Evolutionary conservation across 1,284 basidiomycete species (phyloP), one percentile per base, ranked within the genome.

Genomic region (Malassezia vespertilionis): DNA sequence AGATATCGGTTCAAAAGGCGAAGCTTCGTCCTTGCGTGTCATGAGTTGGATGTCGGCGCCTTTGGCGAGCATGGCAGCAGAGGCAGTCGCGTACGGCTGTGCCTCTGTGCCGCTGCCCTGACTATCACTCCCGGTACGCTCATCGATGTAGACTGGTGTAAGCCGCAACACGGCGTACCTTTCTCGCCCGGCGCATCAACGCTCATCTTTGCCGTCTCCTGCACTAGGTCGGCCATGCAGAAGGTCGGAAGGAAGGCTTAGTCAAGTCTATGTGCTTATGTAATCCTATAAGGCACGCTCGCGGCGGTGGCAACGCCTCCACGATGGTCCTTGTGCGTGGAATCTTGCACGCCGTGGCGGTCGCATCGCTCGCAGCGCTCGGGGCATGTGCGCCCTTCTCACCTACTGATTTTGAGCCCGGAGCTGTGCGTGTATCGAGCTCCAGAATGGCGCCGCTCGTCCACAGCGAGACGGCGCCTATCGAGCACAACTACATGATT

Each of bases 1-100:
- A 0, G 86, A 84, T 11, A 89, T 84, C 55, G 85, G 83, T 50
- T 82, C 82, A 36, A 59, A 70, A 35, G 56, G 62, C 12, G 22
- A 42, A 2, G 18, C 37, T 10, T 37, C 41, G 23, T 14, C 28
- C 53, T 67, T 67, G 40, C 60, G 60, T 42, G 56, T 46, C 24
- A 64, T 54, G 23, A 66, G 33, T 20, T 56, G 48, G 15, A 55
- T 54, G 17, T 66, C 59, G 34, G 57, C 56, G 14, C 65, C 65
- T 47, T 56, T 56, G 15, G 60, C 57, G 24, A 61, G 52, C 32
- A 67, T 57, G 0, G 66, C 66, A 33, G 54, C 63, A 35, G 62
- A 47, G 30, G 59, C 54, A 6, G 65, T 60, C 3, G 58, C 50
- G 38, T 56, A 69, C 26, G 66, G 66, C 3, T 49, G 45, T 18